A percentile compares a stretch with the other conserved stretches of the same genome.
phyloP scores from a whole-genome alignment of 2,329 filamentous ascomycete genomes.

The Beauveria australis region DNA sequence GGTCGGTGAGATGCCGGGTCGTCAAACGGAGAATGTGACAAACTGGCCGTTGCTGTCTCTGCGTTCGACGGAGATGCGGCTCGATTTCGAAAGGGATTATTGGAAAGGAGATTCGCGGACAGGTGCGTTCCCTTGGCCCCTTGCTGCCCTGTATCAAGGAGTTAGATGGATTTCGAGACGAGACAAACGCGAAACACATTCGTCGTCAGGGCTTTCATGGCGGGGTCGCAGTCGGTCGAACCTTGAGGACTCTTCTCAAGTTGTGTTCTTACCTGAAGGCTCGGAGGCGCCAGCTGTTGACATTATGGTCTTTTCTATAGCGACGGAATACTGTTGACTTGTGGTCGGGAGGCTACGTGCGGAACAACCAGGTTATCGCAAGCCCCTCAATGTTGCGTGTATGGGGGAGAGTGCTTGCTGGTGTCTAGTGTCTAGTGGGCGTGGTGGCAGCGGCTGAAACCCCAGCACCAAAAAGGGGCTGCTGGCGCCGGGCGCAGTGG shows the following conservation, averaged over 20 bases:
- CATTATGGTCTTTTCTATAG: neutral
- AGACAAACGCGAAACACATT: constrained; percentile 3
- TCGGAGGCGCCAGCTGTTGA: neutral
- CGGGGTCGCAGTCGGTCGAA: neutral
- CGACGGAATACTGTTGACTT: neutral
- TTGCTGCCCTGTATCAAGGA: constrained; percentile 1
- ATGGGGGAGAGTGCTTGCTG: neutral
- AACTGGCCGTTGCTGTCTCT: constrained; percentile 20
- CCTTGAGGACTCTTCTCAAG: neutral
- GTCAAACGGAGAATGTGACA: constrained; percentile 50
- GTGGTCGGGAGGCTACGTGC: neutral
- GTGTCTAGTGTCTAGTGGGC: neutral
- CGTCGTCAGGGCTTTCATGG: neutral
- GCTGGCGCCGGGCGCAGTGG: neutral
- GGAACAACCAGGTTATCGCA: neutral
- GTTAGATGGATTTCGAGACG: neutral
- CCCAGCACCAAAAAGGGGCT: constrained; percentile 5
- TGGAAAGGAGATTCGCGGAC: constrained; percentile 58
- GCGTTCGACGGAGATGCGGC: constrained; percentile 48
- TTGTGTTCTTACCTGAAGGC: neutral
- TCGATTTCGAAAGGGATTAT: constrained; percentile 74
- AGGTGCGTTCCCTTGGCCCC: constrained; percentile 7
- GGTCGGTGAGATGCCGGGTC: constrained; percentile 48
- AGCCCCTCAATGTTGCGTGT: neutral
- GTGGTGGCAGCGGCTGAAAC: constrained; percentile 6